phyloP scores from a whole-genome alignment of 2,329 filamentous ascomycete genomes.

The Pseudocercospora crystallina region DNA sequence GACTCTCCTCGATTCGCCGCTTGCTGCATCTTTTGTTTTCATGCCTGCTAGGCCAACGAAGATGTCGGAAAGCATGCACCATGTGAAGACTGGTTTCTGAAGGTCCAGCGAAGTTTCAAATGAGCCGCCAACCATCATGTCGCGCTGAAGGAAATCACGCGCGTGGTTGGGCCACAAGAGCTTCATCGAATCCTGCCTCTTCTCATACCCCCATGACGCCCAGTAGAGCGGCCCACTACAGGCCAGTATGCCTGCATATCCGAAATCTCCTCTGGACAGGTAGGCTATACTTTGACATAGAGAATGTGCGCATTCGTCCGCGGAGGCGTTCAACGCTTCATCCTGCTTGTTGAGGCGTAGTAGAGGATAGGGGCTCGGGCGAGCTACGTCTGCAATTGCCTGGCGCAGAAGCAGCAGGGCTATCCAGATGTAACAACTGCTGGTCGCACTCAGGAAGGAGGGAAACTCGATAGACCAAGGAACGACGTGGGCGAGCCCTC shows the following conservation, averaged over 20 bases:
- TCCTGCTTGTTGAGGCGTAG: not conserved
- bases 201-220: not conserved
- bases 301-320: not conserved
- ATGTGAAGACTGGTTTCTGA: constrained; percentile 5
- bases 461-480: not conserved
- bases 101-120: constrained; percentile 4
- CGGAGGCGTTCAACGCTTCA: not conserved
- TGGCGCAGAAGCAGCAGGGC: constrained; percentile 1
- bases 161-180: constrained; percentile 1
- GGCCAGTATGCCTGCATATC: not conserved
- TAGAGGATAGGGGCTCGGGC: not conserved
- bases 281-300: constrained; percentile 7
- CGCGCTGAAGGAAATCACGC: not conserved
- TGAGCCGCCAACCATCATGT: not conserved
- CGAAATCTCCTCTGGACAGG: not conserved
- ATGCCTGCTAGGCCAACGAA: not conserved
- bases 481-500: not conserved
- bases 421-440: not conserved
- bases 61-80: constrained; percentile 8
- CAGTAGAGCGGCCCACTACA: constrained; percentile 3
- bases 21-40: too few species aligned
- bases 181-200: not conserved
- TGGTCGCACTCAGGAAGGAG: not conserved
- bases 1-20: too few species aligned
- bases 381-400: not conserved